Evolutionary conservation across 2,329 filamentous ascomycete genomes (phyloP), one percentile per base, ranked within the genome.

Genomic region (Cordyceps tenuipes): DNA sequence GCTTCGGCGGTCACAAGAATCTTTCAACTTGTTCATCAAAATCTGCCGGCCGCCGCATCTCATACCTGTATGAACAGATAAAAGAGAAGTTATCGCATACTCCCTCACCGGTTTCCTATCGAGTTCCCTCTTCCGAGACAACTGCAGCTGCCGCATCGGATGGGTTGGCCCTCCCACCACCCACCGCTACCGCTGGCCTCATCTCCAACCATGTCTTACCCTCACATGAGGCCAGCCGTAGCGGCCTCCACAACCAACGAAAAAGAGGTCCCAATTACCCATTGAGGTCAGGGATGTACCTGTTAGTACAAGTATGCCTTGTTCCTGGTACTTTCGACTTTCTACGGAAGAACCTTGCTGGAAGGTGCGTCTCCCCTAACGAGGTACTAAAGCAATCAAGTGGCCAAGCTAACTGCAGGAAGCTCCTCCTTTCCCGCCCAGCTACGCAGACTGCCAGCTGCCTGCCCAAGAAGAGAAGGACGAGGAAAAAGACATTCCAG

Each of bases 141-240:
- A 7, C 34, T 34, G 39, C 19, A 36, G 19, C 19, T 9, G n/a
- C 9, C 41, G 41, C 7, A 29, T 29, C 15, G n/a, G 15, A 43
- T 19, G 6, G 15, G n/a, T 15, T 26, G 12, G 31, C n/a, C 34
- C 21, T 21, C 41, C 43, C 29, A 36, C 43, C 53, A 26, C 43
- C 43, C 53, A 26, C 43, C 29, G 39, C 29, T 34, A 36, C 53
- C 55, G 31, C 44, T n/a, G 19, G 46, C 46, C 46, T 57, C 36
- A 57, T 57, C 49, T 57, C 55, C 55, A 57, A 31, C 54, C 26
- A 57, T 57, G 54, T 57, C 54, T 49, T 49, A 57, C 29, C 29
- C 52, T 19, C 17, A 55, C 41, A 44, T 46, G 43, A 46, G 47
- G 47, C 47, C 23, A 51, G 47, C 47, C 41, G 50, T 53, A 53